Conservation (phyloP, 2,329 filamentous ascomycete genomes). For the Botrytis fabae region DNA sequence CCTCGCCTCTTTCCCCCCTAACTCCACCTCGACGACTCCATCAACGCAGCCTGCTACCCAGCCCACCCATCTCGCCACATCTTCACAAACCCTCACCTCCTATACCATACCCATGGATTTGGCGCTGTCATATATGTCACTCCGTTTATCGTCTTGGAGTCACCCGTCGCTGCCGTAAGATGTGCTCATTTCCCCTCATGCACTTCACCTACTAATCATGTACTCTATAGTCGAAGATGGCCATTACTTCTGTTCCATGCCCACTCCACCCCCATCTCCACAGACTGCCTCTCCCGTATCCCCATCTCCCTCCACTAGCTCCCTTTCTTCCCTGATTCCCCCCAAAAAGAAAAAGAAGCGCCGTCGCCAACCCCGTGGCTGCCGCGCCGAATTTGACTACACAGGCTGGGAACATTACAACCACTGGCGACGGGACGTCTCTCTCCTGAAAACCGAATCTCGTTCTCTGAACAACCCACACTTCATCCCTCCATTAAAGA, state of each 20-base stretch:
- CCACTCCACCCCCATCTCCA: conserved; percentile 20
- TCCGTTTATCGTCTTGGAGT: conserved; percentile 39
- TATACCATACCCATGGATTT: conserved; percentile 40
- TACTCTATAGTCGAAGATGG: conserved; percentile 30
- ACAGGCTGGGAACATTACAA: conserved; percentile 25
- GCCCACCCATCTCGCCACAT: conserved; percentile 16
- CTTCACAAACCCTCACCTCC: conserved; percentile 31
- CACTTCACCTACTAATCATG: not conserved
- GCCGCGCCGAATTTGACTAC: conserved; percentile 27
- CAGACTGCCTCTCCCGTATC: not conserved
- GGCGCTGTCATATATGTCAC: conserved; percentile 41
- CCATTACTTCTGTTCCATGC: conserved; percentile 30
- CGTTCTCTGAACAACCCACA: not conserved
- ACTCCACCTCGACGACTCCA: conserved; percentile 20
- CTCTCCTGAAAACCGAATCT: conserved; percentile 9
- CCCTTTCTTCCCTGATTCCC: not conserved
- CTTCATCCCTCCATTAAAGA: conserved; percentile 2
- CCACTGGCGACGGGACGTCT: conserved; percentile 14
- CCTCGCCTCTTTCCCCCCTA: conserved; percentile 18
- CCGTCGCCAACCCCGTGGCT: conserved; percentile 14
- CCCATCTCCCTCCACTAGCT: not conserved
- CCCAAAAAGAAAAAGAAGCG: conserved; percentile 17
- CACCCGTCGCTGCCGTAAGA: conserved; percentile 40
- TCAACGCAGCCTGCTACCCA: conserved; percentile 19
- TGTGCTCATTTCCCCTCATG: not conserved